phyloP scores from a whole-genome alignment of 305 asterid species.

The Salvia sclarea region DNA sequence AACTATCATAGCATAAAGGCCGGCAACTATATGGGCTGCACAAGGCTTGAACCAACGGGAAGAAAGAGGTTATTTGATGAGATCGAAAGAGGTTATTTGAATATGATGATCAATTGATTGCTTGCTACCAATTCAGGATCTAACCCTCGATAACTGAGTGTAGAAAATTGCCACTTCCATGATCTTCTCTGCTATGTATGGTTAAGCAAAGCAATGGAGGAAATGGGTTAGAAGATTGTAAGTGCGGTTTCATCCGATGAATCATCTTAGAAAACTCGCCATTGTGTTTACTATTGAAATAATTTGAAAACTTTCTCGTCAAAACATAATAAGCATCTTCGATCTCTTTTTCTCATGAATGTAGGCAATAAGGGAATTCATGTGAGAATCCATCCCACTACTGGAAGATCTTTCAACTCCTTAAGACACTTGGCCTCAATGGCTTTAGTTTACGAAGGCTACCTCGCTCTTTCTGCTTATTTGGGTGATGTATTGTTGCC shows the following conservation, averaged over 20 bases:
- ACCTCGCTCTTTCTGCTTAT: background rate
- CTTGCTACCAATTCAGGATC: background rate
- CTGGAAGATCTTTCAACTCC: conserved; percentile 24
- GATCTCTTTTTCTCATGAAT: background rate
- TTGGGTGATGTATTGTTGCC: background rate
- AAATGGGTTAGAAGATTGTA: conserved; percentile 28
- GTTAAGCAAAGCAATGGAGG: conserved; percentile 29
- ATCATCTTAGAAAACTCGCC: background rate
- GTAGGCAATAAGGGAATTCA: no score
- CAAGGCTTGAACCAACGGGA: background rate
- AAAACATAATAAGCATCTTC: background rate
- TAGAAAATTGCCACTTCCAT: conserved; percentile 20
- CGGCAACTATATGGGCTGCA: background rate
- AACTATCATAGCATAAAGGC: background rate
- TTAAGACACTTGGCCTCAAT: conserved; percentile 19
- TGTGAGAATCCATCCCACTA: background rate
- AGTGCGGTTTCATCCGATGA: background rate
- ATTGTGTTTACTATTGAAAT: background rate
- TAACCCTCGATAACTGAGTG: background rate
- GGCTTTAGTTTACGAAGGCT: background rate
- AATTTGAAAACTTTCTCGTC: background rate
- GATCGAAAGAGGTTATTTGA: background rate
- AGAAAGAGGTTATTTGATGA: background rate
- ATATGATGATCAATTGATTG: background rate
- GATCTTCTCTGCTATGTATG: conserved; percentile 27